Percentiles rank a stretch among this genome's conserved stretches.
These are phyloP conservation scores for Vitis labrusca DNA, from an alignment of 164 flowering plant genomes.

Conservation along the genomic window DNA sequence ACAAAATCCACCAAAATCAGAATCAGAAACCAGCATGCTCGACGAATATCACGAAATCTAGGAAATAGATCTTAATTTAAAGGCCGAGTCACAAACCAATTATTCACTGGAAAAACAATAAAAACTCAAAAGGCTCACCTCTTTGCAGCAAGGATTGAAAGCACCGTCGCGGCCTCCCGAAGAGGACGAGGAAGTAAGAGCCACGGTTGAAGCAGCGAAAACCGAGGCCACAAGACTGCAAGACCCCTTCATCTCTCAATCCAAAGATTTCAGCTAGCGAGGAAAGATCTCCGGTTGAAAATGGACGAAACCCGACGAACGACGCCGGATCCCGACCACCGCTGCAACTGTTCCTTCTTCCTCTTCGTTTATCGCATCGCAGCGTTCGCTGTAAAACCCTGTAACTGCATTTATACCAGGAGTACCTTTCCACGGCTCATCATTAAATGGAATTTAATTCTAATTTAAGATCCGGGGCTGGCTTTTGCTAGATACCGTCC, in stretches of 20 bases:
- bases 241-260: slow-evolving; percentile 35
- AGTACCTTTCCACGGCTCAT: not conserved
- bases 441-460: not conserved
- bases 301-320: slow-evolving; percentile 42
- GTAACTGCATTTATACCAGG: too few relatives aligned
- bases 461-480: not conserved
- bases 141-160: slow-evolving; percentile 3
- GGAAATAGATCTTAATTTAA: too few relatives aligned
- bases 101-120: not conserved
- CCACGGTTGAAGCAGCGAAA: slow-evolving; percentile 51
- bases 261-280: not conserved
- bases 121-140: slow-evolving; percentile 6
- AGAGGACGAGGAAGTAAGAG: slow-evolving; percentile 30
- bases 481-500: not conserved
- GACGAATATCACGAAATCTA: too few relatives aligned
- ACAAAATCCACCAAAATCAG: too few relatives aligned
- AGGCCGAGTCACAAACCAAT: not conserved
- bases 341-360: too few relatives aligned
- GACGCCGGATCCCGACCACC: slow-evolving; percentile 20
- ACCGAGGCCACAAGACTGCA: slow-evolving; percentile 42
- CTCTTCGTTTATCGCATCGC: too few relatives aligned
- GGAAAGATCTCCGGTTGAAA: not conserved
- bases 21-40: too few relatives aligned
- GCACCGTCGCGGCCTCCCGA: slow-evolving; percentile 21
- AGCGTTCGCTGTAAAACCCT: too few relatives aligned